Evolutionary conservation across 2,329 filamentous ascomycete genomes (phyloP).

Genomic region (Dryadomyces quercus-mongolicae): DNA sequence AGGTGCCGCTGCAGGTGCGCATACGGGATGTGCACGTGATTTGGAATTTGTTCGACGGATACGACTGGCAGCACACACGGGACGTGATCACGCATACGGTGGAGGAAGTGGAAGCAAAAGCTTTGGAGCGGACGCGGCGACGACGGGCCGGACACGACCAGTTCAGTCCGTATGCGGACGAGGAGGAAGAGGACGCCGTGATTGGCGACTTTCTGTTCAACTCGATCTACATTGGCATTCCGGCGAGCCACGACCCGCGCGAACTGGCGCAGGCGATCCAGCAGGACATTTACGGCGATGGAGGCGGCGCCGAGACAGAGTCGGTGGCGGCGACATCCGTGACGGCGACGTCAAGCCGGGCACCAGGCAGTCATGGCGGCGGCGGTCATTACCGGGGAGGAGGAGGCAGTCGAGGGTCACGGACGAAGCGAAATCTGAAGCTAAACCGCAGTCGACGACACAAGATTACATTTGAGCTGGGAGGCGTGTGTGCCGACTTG

Average conservation of each 20-base stretch:
- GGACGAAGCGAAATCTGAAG: slow-evolving; percentile 51
- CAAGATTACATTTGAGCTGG: slow-evolving; percentile 91
- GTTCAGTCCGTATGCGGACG: slow-evolving; percentile 29
- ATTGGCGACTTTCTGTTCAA: slow-evolving; percentile 97
- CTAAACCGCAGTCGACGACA: slow-evolving; percentile 79
- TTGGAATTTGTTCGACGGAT: slow-evolving; percentile 96
- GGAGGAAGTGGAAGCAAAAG: slow-evolving; percentile 72
- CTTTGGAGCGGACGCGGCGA: slow-evolving; percentile 55
- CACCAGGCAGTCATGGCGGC: slow-evolving; percentile 16
- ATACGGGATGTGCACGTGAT: slow-evolving; percentile 85
- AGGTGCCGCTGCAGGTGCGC: slow-evolving; percentile 63
- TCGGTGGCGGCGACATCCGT: slow-evolving; percentile 56
- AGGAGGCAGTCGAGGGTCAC: background rate
- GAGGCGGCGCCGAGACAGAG: slow-evolving; percentile 68
- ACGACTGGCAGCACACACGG: slow-evolving; percentile 85
- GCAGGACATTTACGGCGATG: slow-evolving; percentile 53
- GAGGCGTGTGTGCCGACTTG: slow-evolving; percentile 71
- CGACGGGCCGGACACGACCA: slow-evolving; percentile 31
- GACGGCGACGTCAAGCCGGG: slow-evolving; percentile 39
- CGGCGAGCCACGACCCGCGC: slow-evolving; percentile 70
- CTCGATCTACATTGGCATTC: slow-evolving; percentile 93
- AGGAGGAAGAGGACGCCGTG: slow-evolving; percentile 70
- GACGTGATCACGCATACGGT: slow-evolving; percentile 81
- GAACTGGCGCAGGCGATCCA: slow-evolving; percentile 80
- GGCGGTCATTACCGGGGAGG: background rate